Base-by-base conservation (phyloP, 345 rosid species). In the Reutealis trisperma region DNA sequence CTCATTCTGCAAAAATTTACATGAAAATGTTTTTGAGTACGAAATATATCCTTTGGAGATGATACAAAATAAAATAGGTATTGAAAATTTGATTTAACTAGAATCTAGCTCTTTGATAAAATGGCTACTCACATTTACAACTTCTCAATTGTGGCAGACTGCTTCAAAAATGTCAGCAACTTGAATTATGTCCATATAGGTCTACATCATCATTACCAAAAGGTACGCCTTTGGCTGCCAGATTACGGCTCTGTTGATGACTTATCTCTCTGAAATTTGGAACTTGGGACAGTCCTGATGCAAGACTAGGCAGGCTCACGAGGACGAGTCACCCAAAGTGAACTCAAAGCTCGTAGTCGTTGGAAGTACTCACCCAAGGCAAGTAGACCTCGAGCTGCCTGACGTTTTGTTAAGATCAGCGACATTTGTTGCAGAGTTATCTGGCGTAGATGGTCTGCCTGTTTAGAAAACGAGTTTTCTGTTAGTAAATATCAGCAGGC, bases 401-500 rank as follows among this genome's bases (percentile, higher is more conserved):
- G 98, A n/a, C 88, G 86, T 41, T 81, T 84, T 70, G 97, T 92
- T 60, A 96, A 84, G 83, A 90, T 85, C 68, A 87, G 75, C 72
- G 85, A 86, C 97, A 93, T 93, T 77, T 92, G 98, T 78, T 84
- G 95, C 84, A 96, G 70, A 5, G 97, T 90, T 83, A 84, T 94
- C 72, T 89, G 91, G 42, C 97, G 91, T 49, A 96, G 82, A 88
- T 96, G 92, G 81, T 96, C 99, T 60, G 98, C 99, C 99, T 93
- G 87, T 79, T 55, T 55, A 6, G 22, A 49, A 27, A 16, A 67
- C 8, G 27, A 37, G 21, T 63, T 61, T 24, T 16, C 15, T 8
- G 24, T 19, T 11, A 34, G 49, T 22, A 27, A 25, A 10, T 57
- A 7, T 8, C 37, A 7, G 4, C 49, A 71, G 66, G 42, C 34